phyloP scores from a whole-genome alignment of 2,329 filamentous ascomycete genomes.

The Sarocladiaceae sp. region DNA sequence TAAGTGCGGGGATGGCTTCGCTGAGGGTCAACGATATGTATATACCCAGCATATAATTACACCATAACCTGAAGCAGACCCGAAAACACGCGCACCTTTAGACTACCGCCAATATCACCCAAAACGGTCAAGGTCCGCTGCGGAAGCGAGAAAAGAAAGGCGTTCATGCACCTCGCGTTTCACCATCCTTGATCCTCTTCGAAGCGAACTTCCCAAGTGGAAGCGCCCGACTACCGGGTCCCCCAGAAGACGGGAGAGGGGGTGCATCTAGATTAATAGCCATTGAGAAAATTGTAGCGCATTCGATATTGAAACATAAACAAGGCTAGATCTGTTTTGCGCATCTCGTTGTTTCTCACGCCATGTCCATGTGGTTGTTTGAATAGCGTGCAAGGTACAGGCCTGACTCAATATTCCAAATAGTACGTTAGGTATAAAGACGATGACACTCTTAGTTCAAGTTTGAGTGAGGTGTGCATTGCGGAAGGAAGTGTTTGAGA shows the following conservation, averaged over 20 bases:
- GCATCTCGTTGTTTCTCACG: not conserved
- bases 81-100: too few relatives aligned
- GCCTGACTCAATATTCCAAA: too few relatives aligned
- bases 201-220: not conserved
- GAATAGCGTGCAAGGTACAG: not conserved
- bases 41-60: too few relatives aligned
- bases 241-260: not conserved
- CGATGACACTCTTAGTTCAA: too few relatives aligned
- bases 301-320: conserved; percentile 1
- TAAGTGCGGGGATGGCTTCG: too few relatives aligned
- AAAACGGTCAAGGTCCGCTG: not conserved
- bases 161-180: conserved; percentile 9
- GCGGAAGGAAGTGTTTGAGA: not conserved
- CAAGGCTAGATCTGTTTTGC: not conserved
- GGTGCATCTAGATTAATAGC: too few relatives aligned
- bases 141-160: not conserved
- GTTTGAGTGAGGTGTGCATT: not conserved
- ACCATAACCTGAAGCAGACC: too few relatives aligned
- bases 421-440: too few relatives aligned
- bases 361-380: not conserved
- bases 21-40: too few relatives aligned
- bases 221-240: not conserved
- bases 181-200: not conserved
- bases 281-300: too few relatives aligned
- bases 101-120: not conserved